phyloP scores from a whole-genome alignment of 1,139 yeast genomes.

The Taphrina wiesneri region DNA sequence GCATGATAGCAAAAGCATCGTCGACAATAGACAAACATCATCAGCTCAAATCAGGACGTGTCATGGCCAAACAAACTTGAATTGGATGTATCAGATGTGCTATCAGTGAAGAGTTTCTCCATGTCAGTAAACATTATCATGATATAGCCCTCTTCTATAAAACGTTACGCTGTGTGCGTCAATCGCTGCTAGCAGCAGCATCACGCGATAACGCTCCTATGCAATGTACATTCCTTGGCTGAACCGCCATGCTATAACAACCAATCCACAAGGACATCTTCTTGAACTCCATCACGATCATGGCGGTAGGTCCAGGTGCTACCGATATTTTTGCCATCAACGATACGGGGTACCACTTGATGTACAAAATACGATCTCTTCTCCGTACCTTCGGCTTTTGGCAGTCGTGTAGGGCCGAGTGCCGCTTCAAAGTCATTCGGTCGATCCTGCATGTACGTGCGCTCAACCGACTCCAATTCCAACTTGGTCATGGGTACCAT shows the following conservation, averaged over 20 bases:
- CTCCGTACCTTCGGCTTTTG: slow-evolving; percentile 4
- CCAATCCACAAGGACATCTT: slow-evolving; percentile 14
- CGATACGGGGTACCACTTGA: background rate
- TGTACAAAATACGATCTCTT: slow-evolving; percentile 2
- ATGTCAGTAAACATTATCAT: too few species aligned
- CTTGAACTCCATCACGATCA: background rate
- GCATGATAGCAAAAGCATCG: too few species aligned
- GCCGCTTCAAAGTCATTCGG: background rate
- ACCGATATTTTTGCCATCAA: background rate
- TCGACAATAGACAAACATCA: too few species aligned
- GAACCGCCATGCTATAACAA: background rate
- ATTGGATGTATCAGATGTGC: too few species aligned
- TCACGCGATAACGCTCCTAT: background rate
- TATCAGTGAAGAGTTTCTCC: too few species aligned
- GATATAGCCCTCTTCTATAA: too few species aligned
- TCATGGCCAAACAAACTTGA: too few species aligned
- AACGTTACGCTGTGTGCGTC: too few species aligned
- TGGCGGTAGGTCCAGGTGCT: background rate
- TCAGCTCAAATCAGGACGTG: too few species aligned
- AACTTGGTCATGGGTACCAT: slow-evolving; percentile 4
- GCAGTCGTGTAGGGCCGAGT: slow-evolving; percentile 3
- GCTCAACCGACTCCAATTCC: slow-evolving; percentile 3
- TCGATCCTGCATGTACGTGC: background rate
- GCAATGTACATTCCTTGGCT: too few species aligned
- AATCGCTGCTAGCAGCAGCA: too few species aligned